Evolutionary conservation across 345 rosid genomes (phyloP), one percentile per base, ranked within the genome.

Genomic region (Fremontodendron californicum): DNA sequence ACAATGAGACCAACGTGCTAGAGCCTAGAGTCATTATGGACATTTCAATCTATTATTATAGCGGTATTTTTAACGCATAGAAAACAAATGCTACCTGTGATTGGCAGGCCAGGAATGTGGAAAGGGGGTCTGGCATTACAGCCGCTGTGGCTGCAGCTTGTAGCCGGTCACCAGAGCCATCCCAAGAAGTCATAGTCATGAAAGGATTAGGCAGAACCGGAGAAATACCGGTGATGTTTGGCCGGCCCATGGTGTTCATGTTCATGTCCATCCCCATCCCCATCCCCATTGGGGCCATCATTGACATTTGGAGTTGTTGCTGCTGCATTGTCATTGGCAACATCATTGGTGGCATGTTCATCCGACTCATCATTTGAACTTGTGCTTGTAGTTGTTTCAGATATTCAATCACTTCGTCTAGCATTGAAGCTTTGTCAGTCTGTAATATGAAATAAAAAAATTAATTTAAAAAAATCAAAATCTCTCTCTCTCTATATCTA

Each of bases 401-500:
- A 78, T 96, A 93, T 48, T 96, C 99, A 23, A 96, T 96, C 79
- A 93, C 99, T 83, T 96, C 99, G 77, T 93, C 99, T 27, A 96
- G 87, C 92, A 96, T 94, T 1, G 99, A 96, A 18, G 99, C 99
- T 74, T 96, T 96, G 78, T 96, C 99, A 43, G 98, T 92, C 99
- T 96, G 89, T 23, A 61, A 52, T 78, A 92, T 31, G 10, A 75
- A 75, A 65, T 91, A 91, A 88, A 92, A 93, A 25, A 64, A 23
- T 61, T 29, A 60, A 60, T 83, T 18, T 87, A 89, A n/a, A n/a
- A n/a, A n/a, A n/a, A n/a, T n/a, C n/a, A n/a, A n/a, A n/a, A n/a
- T n/a, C n/a, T n/a, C n/a, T n/a, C n/a, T n/a, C n/a, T n/a, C n/a
- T n/a, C n/a, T n/a, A n/a, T n/a, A n/a, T n/a, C n/a, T n/a, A n/a